Evolutionary conservation across 164 flowering plant genomes (phyloP).

Genomic region (Vitis labrusca): DNA sequence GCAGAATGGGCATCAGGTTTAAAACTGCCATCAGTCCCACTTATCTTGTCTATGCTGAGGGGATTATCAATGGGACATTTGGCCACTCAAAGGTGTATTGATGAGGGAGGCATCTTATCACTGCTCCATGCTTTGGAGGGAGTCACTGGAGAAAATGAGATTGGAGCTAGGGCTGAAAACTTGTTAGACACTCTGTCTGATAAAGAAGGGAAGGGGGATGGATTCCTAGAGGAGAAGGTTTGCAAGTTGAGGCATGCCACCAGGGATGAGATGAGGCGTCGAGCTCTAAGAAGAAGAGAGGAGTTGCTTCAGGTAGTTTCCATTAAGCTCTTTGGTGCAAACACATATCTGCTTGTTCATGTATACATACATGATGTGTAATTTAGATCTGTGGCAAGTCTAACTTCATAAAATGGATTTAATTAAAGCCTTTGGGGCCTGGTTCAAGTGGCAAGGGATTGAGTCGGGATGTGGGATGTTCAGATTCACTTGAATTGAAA

Average conservation of each 20-base stretch:
- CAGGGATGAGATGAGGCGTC: slow-evolving; percentile 91
- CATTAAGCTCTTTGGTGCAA: neutral
- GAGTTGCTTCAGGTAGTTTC: slow-evolving; percentile 80
- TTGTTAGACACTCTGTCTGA: slow-evolving; percentile 85
- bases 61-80: slow-evolving; percentile 96
- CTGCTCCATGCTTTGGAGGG: slow-evolving; percentile 97
- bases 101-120: slow-evolving; percentile 78
- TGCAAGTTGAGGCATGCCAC: slow-evolving; percentile 83
- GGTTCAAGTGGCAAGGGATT: too few relatives aligned
- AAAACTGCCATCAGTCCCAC: slow-evolving; percentile 83
- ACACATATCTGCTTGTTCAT: neutral
- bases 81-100: slow-evolving; percentile 80
- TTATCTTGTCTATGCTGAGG: slow-evolving; percentile 90
- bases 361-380: too few relatives aligned
- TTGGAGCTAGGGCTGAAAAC: slow-evolving; percentile 98
- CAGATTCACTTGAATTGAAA: too few relatives aligned
- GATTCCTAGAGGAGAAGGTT: slow-evolving; percentile 77
- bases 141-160: slow-evolving; percentile 92
- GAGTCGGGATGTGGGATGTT: too few relatives aligned
- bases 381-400: too few relatives aligned
- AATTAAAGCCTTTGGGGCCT: too few relatives aligned
- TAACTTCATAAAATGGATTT: too few relatives aligned
- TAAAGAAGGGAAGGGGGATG: slow-evolving; percentile 86
- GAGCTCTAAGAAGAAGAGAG: slow-evolving; percentile 75
- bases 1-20: slow-evolving; percentile 75